A percentile compares a stretch with the other conserved stretches of the same genome.
Evolutionary conservation across 139 green algal species (phyloP).

Genomic region (Closterium sp.): DNA sequence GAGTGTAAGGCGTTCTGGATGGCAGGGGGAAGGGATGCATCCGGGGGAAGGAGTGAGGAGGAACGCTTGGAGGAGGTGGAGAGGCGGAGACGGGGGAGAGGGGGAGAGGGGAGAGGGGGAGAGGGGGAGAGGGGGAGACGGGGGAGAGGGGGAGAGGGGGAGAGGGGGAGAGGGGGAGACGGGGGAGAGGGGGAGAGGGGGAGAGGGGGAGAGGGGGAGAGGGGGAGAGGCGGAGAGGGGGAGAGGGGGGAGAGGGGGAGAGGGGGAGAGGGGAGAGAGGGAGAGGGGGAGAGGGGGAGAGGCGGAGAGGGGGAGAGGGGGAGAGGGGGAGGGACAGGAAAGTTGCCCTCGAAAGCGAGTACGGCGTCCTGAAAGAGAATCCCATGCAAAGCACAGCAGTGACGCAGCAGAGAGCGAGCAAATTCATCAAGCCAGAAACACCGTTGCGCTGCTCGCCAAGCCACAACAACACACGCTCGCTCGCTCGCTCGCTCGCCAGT

Average conservation of each 20-base stretch:
- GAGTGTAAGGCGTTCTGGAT: neutral
- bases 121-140: neutral
- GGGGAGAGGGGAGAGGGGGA: neutral
- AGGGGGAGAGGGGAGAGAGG: neutral
- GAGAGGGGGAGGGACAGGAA: neutral
- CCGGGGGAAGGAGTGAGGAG: neutral
- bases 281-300: neutral
- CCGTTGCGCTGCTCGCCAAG: too few relatives aligned
- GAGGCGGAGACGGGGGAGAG: neutral
- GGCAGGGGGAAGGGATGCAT: neutral
- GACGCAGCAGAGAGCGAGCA: too few relatives aligned
- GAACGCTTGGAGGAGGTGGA: neutral
- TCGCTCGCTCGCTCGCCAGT: too few relatives aligned
- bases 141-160: neutral
- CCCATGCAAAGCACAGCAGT: too few relatives aligned
- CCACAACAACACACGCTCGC: too few relatives aligned
- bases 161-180: neutral
- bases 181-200: neutral
- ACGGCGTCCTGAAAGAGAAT: too few relatives aligned
- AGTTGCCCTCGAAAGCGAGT: too few relatives aligned
- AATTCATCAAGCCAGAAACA: too few relatives aligned
- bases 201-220: constrained; percentile 1
- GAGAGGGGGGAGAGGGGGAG: neutral
- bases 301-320: neutral
- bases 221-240: neutral